Conservation (phyloP, 2,329 filamentous ascomycete genomes). For the Alternaria gansuensis region DNA sequence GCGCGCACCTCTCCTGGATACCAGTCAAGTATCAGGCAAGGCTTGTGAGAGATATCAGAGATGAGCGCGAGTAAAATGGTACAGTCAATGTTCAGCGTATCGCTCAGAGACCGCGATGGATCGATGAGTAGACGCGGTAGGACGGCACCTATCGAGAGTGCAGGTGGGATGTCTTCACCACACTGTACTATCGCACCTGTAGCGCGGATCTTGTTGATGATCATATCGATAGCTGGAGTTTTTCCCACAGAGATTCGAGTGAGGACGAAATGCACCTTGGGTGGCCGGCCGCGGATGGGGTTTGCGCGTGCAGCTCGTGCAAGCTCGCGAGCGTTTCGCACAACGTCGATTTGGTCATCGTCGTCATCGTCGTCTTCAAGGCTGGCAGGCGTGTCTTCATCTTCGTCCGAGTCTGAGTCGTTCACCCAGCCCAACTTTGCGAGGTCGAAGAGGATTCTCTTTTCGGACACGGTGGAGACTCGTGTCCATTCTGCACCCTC, state of each 20-base stretch:
- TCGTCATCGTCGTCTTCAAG: conserved; percentile 59
- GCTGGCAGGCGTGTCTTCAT: conserved; percentile 52
- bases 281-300: conserved; percentile 67
- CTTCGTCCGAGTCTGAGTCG: conserved; percentile 56
- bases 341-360: conserved; percentile 63
- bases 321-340: conserved; percentile 68
- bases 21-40: conserved; percentile 59
- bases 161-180: conserved; percentile 37
- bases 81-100: conserved; percentile 68
- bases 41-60: conserved; percentile 74
- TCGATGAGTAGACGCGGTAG: conserved; percentile 52
- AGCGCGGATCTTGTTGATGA: conserved; percentile 65
- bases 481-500: conserved; percentile 73
- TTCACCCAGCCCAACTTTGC: conserved; percentile 71
- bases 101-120: conserved; percentile 52
- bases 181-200: conserved; percentile 56
- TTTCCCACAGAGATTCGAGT: conserved; percentile 65
- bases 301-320: conserved; percentile 65
- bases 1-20: conserved; percentile 68
- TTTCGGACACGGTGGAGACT: conserved; percentile 71
- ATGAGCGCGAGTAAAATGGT: conserved; percentile 76
- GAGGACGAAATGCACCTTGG: conserved; percentile 67
- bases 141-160: conserved; percentile 37
- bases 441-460: conserved; percentile 71
- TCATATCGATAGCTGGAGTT: conserved; percentile 63